A percentile compares a stretch with the other conserved stretches of the same genome.
Evolutionary conservation across 2,329 filamentous ascomycete species (phyloP).

Genomic region (Didymella arachidicola): DNA sequence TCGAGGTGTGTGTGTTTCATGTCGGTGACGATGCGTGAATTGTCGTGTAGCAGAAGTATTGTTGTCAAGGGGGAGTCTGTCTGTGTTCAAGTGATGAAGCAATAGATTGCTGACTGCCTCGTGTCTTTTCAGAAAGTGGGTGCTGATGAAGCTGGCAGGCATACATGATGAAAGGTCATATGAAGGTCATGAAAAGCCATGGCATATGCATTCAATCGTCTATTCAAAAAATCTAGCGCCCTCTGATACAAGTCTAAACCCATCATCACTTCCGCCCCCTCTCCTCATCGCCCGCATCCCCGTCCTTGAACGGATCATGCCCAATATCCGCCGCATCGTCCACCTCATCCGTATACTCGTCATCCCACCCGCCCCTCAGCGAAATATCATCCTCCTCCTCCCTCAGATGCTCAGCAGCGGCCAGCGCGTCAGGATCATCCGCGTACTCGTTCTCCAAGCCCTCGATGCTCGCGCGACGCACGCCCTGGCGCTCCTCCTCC

Average conservation of each 20-base stretch:
- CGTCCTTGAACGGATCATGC: constrained; percentile 55
- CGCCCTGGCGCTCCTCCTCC: constrained; percentile 54
- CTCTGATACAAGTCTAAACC: not conserved
- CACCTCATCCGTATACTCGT: constrained; percentile 55
- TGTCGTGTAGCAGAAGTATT: no score
- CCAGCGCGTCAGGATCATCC: constrained; percentile 56
- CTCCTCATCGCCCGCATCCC: constrained; percentile 49
- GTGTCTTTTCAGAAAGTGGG: fast-evolving
- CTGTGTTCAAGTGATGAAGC: not conserved
- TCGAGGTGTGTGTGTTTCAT: not conserved
- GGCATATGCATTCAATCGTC: not conserved
- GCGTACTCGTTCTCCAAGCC: constrained; percentile 52
- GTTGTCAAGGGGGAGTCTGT: not conserved
- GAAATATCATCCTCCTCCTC: constrained; percentile 63
- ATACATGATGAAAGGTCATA: not conserved
- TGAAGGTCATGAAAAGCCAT: not conserved
- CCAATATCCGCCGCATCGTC: constrained; percentile 54
- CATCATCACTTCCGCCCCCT: constrained; percentile 5
- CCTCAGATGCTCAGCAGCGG: constrained; percentile 50
- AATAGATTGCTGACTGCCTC: not conserved
- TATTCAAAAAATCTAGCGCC: not conserved
- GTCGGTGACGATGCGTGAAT: not conserved
- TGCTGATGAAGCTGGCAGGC: not conserved
- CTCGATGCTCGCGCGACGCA: constrained; percentile 42
- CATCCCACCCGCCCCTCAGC: constrained; percentile 58